Evolutionary conservation across 2,329 filamentous ascomycete species (phyloP), one percentile per base, ranked within the genome.

Genomic region (Aurifilum marmelostoma): DNA sequence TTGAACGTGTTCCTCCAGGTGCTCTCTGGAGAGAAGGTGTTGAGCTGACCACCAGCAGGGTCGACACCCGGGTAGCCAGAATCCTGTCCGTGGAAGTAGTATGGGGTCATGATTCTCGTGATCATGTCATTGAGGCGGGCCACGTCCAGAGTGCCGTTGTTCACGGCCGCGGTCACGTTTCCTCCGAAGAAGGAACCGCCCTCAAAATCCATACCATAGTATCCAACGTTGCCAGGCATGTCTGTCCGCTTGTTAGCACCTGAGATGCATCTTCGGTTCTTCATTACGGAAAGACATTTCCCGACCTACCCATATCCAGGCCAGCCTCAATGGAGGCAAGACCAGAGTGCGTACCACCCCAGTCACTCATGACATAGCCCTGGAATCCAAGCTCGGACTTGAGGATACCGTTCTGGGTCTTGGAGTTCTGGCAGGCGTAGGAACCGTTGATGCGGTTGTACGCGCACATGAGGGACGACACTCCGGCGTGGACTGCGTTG

Each of bases 391-490:
- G 82, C 78, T 94, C 91, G 27, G 84, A 84, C 81, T 94, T 94
- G 74, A 94, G 82, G 2, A 94, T 79, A 54, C 88, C 87, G 75
- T 94, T 94, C 72, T 92, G 80, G 12, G 89, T 78, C 75, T 91
- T 89, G 16, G 89, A 90, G 81, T 94, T 95, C 74, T 94, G 90
- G 81, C 92, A 95, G 8, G 80, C 85, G 75, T 93, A 93, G 14
- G 87, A 91, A 80, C 92, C 92, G 82, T 95, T 94, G 79, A 92
- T 77, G 75, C 92, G 90, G 75, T 92, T 87, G 81, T 92, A 92
- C 0, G 87, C 88, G 80, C 87, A 89, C 87, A 89, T 89, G 74
- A 89, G 75, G 34, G 83, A 78, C 1, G 85, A 83, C 8, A 91
- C 88, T n/a, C 89, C 89, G 9, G 90, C 89, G 71, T 83, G 83